phyloP scores from a whole-genome alignment of 495 filamentous ascomycete genomes.

The Penicillium lagena region DNA sequence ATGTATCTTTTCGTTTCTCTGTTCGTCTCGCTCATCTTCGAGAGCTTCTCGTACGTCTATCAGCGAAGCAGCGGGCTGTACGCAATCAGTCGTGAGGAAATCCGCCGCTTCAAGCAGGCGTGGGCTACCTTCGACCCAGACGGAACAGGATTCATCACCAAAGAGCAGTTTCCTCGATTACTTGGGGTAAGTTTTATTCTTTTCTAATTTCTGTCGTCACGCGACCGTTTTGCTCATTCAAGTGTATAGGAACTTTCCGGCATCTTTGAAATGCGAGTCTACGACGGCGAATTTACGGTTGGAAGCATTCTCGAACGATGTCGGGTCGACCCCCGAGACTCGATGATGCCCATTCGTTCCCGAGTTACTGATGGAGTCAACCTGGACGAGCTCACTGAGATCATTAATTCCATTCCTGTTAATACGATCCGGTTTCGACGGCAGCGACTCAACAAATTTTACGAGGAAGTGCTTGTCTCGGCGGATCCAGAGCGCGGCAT shows the following conservation, averaged over 20 bases:
- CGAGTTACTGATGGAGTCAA: slow-evolving; percentile 68
- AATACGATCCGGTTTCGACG: slow-evolving; percentile 65
- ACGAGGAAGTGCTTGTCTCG: slow-evolving; percentile 92
- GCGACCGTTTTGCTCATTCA: background rate
- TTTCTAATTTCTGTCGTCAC: slow-evolving; percentile 1
- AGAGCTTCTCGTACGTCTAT: slow-evolving; percentile 99
- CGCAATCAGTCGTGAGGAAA: slow-evolving; percentile 81
- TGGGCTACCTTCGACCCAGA: slow-evolving; percentile 93
- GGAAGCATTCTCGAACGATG: slow-evolving; percentile 76
- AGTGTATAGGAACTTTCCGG: slow-evolving; percentile 70
- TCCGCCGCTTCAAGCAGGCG: slow-evolving; percentile 94
- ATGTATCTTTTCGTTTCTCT: slow-evolving; percentile 99
- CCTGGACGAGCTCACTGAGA: slow-evolving; percentile 64
- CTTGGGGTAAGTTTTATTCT: slow-evolving; percentile 57
- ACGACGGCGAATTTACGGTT: slow-evolving; percentile 83
- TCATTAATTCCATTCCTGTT: slow-evolving; percentile 71
- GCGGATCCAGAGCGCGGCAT: slow-evolving; percentile 84
- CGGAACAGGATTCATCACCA: slow-evolving; percentile 85
- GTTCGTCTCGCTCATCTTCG: slow-evolving; percentile 97
- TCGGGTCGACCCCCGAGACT: slow-evolving; percentile 45
- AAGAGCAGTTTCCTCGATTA: slow-evolving; percentile 84
- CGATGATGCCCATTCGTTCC: slow-evolving; percentile 26
- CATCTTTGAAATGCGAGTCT: slow-evolving; percentile 95
- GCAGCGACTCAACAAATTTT: slow-evolving; percentile 81
- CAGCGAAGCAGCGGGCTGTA: slow-evolving; percentile 79